Conservation (phyloP, 441 rosid genomes). For the Pelargonium fulgidum region DNA sequence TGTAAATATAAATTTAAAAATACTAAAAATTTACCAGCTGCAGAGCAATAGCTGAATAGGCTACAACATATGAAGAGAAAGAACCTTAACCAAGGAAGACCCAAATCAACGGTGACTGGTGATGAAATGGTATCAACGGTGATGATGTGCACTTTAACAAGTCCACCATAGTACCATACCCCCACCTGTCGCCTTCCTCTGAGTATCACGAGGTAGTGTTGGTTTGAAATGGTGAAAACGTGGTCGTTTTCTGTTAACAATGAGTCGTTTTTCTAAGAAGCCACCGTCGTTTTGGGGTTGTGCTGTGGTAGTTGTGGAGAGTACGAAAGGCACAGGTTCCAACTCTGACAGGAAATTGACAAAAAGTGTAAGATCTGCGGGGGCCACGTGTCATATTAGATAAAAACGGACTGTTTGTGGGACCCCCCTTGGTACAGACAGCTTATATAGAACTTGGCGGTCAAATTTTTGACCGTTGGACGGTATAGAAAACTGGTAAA, state of each 20-base stretch:
- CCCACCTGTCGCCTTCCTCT: not conserved
- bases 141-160: not conserved
- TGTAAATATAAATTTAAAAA: too few species aligned
- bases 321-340: not conserved
- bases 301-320: not conserved
- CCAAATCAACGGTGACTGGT: not conserved
- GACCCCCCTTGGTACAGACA: too few species aligned
- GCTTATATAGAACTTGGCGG: too few species aligned
- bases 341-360: slow-evolving; percentile 2
- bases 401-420: too few species aligned
- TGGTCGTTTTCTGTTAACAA: not conserved
- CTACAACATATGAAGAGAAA: too few species aligned
- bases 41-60: not conserved
- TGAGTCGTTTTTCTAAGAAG: not conserved
- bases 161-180: not conserved
- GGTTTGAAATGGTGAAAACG: not conserved
- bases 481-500: not conserved
- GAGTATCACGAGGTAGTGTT: not conserved
- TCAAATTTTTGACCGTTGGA: not conserved
- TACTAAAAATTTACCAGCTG: not conserved
- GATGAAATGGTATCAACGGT: not conserved
- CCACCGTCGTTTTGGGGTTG: not conserved
- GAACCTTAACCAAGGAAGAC: not conserved
- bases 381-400: not conserved
- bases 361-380: not conserved